These are phyloP conservation scores for Cystobasidium pallidum DNA, from an alignment of 1,284 basidiomycete genomes.

Conservation along the genomic window DNA sequence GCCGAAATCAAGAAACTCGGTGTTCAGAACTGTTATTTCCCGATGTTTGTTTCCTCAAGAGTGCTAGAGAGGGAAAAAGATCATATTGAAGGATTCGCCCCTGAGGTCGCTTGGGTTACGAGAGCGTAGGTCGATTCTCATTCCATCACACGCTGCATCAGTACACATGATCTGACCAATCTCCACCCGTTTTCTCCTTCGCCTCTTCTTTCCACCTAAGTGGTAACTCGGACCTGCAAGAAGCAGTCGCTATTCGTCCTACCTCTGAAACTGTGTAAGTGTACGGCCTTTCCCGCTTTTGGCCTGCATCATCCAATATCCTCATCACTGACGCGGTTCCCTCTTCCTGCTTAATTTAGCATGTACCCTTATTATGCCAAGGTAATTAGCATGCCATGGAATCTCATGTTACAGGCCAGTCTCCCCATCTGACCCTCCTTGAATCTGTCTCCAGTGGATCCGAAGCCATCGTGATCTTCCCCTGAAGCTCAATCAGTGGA, in stretches of 20 bases:
- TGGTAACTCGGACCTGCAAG: constrained; percentile 89
- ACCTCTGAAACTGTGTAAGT: constrained; percentile 84
- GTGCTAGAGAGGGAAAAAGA: constrained; percentile 97
- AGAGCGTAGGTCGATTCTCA: no score
- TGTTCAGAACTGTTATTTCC: constrained; percentile 98
- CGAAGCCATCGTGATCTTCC: constrained; percentile 96
- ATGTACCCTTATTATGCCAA: constrained; percentile 56
- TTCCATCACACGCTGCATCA: no score
- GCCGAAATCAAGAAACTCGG: constrained; percentile 87
- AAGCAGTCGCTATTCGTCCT: constrained; percentile 96
- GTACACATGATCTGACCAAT: no score
- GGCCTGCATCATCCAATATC: no score
- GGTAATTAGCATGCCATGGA: constrained; percentile 37
- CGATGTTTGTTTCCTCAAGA: constrained; percentile 94
- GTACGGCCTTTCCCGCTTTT: no score
- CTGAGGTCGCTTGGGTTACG: constrained; percentile 99
- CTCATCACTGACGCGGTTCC: background rate
- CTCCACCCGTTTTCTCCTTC: no score
- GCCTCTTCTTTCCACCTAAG: no score
- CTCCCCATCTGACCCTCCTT: background rate
- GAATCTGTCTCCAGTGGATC: constrained; percentile 72
- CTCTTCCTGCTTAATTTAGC: constrained; percentile 10
- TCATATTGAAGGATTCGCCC: constrained; percentile 99
- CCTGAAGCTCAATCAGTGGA: constrained; percentile 98
- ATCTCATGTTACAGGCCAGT: no score